phyloP scores from a whole-genome alignment of 192 early-diverging fungal species.

The Coemansia umbellata region DNA sequence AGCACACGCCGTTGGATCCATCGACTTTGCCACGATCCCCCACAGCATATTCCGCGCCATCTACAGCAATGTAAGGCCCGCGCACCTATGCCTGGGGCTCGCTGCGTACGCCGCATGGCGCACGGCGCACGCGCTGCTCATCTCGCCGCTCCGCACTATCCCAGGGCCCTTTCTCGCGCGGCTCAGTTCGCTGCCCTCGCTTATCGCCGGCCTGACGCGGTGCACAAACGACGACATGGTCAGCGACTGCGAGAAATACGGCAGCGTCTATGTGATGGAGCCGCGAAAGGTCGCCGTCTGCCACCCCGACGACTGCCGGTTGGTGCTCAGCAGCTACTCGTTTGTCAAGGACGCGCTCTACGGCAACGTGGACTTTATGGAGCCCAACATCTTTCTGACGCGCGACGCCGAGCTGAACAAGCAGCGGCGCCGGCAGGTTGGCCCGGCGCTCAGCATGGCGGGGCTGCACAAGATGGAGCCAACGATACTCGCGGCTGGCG shows the following conservation, averaged over 20 bases:
- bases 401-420: constrained; percentile 28
- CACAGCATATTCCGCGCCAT: too few relatives aligned
- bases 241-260: constrained; percentile 10
- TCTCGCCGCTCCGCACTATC: constrained; percentile 28
- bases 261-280: constrained; percentile 27
- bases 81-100: not conserved
- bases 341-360: constrained; percentile 27
- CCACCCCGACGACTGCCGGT: constrained; percentile 27
- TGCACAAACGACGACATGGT: constrained; percentile 31
- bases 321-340: constrained; percentile 17
- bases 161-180: constrained; percentile 23
- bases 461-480: constrained; percentile 40
- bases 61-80: not conserved
- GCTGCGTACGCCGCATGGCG: constrained; percentile 2
- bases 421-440: constrained; percentile 29
- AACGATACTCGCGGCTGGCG: constrained; percentile 22
- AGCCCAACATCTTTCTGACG: constrained; percentile 41
- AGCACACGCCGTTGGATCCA: too few relatives aligned
- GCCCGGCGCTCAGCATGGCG: constrained; percentile 18
- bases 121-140: constrained; percentile 1
- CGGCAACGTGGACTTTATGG: constrained; percentile 24
- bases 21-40: too few relatives aligned
- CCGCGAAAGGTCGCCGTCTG: constrained; percentile 28
- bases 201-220: constrained; percentile 2
- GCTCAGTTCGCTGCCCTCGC: constrained; percentile 13